Percentiles rank a stretch among this genome's conserved stretches.
phyloP scores from a whole-genome alignment of 441 rosid genomes.

The Jatropha multifida region DNA sequence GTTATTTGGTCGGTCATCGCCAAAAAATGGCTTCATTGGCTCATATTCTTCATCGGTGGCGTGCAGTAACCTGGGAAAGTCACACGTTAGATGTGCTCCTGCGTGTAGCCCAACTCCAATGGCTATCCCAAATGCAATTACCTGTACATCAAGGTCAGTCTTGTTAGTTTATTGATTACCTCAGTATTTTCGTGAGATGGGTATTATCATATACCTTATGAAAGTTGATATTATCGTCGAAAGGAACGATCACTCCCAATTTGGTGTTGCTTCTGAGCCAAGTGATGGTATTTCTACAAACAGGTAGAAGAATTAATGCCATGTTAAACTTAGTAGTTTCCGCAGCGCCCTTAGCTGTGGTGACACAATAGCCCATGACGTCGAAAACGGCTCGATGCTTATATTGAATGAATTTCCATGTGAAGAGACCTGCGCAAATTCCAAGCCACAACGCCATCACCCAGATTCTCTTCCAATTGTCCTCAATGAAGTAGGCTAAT shows the following conservation, averaged over 20 bases:
- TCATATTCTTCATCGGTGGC: conserved; percentile 64
- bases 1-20: conserved; percentile 48
- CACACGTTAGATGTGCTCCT: conserved; percentile 68
- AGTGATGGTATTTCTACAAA: conserved; percentile 78
- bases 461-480: conserved; percentile 95
- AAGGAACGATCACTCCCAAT: conserved; percentile 58
- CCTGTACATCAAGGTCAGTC: conserved; percentile 32
- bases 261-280: conserved; percentile 75
- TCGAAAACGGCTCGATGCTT: conserved; percentile 60
- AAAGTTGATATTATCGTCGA: conserved; percentile 78
- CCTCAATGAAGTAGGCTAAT: conserved; percentile 50
- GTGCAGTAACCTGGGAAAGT: conserved; percentile 62
- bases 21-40: conserved; percentile 52
- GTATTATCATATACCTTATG: conserved; percentile 37
- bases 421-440: conserved; percentile 59
- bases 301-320: conserved; percentile 86
- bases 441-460: conserved; percentile 60
- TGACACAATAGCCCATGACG: conserved; percentile 85
- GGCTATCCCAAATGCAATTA: conserved; percentile 68
- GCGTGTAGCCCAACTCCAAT: conserved; percentile 73
- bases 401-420: conserved; percentile 88
- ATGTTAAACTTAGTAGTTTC: conserved; percentile 93
- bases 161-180: not conserved
- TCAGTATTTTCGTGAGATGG: not conserved
- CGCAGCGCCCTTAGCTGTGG: conserved; percentile 93